Conservation (phyloP, 371 early-diverging fungal genomes). For the Chytridium lagenaria region DNA sequence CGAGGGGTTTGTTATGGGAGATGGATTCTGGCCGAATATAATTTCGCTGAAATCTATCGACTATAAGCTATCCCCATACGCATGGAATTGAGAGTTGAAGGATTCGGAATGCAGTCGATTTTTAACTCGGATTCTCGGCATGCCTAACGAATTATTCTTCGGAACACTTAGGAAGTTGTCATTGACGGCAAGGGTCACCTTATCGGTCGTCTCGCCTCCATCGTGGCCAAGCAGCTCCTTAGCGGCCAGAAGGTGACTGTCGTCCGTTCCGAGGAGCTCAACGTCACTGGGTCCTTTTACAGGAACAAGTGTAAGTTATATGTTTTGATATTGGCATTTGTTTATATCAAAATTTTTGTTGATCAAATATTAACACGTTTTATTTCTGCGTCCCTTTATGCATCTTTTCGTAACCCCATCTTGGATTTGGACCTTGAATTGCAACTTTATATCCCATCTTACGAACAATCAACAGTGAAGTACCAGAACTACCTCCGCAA, state of each 20-base stretch:
- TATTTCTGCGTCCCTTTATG: too few relatives aligned
- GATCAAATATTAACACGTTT: constrained; percentile 9
- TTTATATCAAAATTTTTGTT: not conserved
- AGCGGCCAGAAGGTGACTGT: constrained; percentile 98
- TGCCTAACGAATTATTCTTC: not conserved
- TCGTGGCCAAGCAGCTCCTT: constrained; percentile 98
- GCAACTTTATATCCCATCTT: not conserved
- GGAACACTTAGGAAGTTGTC: constrained; percentile 82
- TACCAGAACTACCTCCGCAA: constrained; percentile 98
- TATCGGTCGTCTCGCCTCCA: constrained; percentile 98
- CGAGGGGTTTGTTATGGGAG: too few relatives aligned
- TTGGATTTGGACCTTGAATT: too few relatives aligned
- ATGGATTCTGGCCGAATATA: too few relatives aligned
- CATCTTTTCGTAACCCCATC: too few relatives aligned
- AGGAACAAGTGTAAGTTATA: constrained; percentile 94
- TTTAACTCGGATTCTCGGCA: not conserved
- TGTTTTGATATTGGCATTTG: constrained; percentile 5
- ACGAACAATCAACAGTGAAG: constrained; percentile 68
- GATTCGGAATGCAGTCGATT: not conserved
- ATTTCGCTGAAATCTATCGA: too few relatives aligned
- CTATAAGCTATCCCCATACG: too few relatives aligned
- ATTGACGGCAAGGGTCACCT: constrained; percentile 99
- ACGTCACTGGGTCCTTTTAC: constrained; percentile 98
- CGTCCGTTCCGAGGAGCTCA: constrained; percentile 98
- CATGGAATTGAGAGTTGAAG: too few relatives aligned